Evolutionary conservation across 257 asterid genomes (phyloP), one percentile per base, ranked within the genome.

Genomic region (Penstemon eatonii): DNA sequence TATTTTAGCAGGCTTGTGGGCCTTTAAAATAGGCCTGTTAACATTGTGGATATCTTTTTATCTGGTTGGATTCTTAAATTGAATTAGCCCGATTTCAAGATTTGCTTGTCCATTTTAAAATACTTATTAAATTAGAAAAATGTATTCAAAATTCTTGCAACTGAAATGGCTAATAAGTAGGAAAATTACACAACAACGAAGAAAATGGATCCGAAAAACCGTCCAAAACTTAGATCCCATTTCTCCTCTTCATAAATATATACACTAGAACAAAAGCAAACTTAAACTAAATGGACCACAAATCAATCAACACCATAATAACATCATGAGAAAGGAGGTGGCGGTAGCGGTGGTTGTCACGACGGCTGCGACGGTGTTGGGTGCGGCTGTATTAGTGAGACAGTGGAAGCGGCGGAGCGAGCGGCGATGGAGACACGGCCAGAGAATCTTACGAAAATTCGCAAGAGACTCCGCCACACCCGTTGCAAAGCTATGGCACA

Each of bases 391-490:
- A 25, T 50, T 85, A 18, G 67, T 82, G 58, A 63, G 81, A 65
- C 80, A 79, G 3, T 85, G 83, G 85, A 75, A 66, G 74, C 72
- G 69, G 58, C 86, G 74, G 43, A 80, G 76, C 40, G 84, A 84
- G 66, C 79, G 74, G 65, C 84, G 87, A 56, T 74, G 79, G 85
- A 80, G 73, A 66, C 80, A 75, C 10, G 85, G 87, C 3, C 80
- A 79, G 40, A 81, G 80, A 8, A 86, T 89, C 52, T 81, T 89
- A 18, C 82, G 95, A 0, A 83, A 85, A 67, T 82, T 87, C 46
- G 90, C 95, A 0, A 74, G 87, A 53, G 86, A 84, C 57, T 74
- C 85, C 53, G 90, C 90, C 25, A 83, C 90, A 1, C 95, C 95
- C 13, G 84, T 83, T 33, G 70, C 85, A 8, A 80, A 77, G 66